These are phyloP conservation scores for Cadophora gregata DNA, from an alignment of 2,329 filamentous ascomycete genomes.

Conservation along the genomic window DNA sequence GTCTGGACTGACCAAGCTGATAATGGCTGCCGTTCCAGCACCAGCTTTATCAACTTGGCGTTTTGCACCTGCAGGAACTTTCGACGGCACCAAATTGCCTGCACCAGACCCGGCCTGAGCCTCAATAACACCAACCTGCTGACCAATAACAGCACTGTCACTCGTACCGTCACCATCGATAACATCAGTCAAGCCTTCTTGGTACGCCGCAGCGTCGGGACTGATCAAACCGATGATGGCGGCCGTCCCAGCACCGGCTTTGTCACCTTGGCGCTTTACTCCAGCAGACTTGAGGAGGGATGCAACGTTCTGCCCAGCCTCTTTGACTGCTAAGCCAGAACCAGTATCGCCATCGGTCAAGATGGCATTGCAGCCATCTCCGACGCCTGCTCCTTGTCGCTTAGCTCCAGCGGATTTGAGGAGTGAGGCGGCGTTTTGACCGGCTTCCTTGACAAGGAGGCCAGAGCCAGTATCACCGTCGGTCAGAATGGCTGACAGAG, in stretches of 20 bases:
- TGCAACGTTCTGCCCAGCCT: constrained; percentile 17
- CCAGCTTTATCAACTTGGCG: constrained; percentile 26
- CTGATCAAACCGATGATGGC: constrained; percentile 10
- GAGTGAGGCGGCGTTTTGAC: constrained; percentile 22
- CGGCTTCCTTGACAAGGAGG: constrained; percentile 25
- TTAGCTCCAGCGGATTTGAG: constrained; percentile 22
- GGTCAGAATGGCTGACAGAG: constrained; percentile 20
- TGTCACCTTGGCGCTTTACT: constrained; percentile 22
- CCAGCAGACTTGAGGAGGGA: constrained; percentile 19
- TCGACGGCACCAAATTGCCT: too few relatives aligned
- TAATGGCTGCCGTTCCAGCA: constrained; percentile 20
- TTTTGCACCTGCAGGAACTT: constrained; percentile 13
- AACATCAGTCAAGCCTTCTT: constrained; percentile 14
- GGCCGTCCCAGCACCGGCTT: constrained; percentile 21
- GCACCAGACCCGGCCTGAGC: constrained; percentile 10
- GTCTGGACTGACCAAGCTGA: constrained; percentile 9
- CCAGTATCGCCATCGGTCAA: constrained; percentile 24
- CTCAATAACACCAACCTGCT: constrained; percentile 18
- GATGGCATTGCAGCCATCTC: constrained; percentile 22
- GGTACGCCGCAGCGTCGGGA: constrained; percentile 6
- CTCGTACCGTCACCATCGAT: constrained; percentile 19
- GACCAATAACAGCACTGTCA: constrained; percentile 15
- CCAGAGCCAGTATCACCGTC: constrained; percentile 24
- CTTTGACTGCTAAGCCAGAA: constrained; percentile 17
- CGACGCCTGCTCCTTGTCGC: constrained; percentile 21